Evolutionary conservation across 345 rosid species (phyloP), one percentile per base, ranked within the genome.

Genomic region (Lumnitzera littorea): DNA sequence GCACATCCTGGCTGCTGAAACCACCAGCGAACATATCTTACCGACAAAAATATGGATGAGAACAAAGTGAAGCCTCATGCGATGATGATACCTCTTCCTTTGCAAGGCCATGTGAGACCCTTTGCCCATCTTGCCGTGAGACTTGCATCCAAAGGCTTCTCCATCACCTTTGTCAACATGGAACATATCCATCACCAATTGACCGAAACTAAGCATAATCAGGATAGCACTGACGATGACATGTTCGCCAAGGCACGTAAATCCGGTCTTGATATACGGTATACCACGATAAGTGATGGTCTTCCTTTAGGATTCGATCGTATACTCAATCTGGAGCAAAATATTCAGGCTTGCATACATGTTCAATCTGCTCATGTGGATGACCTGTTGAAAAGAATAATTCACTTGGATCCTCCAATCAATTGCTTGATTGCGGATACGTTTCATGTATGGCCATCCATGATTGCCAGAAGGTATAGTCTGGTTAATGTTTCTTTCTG

Each of bases 31-130:
- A 36, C 43, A 6, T 36, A 4, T 36, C 43, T 36, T 6, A 36
- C 43, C 7, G 43, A 5, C 9, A 36, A 36, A 36, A 36, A 36
- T 7, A 36, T 36, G 43, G 58, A 66, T n/a, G 51, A 56, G 16
- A 53, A 69, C 66, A 64, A 72, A 52, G 59, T 64, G 50, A 80
- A 69, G 24, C 81, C 64, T 50, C 91, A 85, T 56, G 96, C 87
- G 55, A 72, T 90, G 49, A 56, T 87, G 70, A 41, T 90, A 24
- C 62, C 91, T 1, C 77, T 76, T 65, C 95, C 97, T 55, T 82
- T 90, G 16, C 97, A 90, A 73, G 97, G 97, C 58, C 97, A 90
- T 50, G 76, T 85, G 1, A 82, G 74, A 65, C 96, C 96, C 13
- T 56, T 72, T 1, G 89, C 81, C 24, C 76, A 85, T 57, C 77